Conservation (phyloP, 2,329 filamentous ascomycete species). For the Nemania serpens region DNA sequence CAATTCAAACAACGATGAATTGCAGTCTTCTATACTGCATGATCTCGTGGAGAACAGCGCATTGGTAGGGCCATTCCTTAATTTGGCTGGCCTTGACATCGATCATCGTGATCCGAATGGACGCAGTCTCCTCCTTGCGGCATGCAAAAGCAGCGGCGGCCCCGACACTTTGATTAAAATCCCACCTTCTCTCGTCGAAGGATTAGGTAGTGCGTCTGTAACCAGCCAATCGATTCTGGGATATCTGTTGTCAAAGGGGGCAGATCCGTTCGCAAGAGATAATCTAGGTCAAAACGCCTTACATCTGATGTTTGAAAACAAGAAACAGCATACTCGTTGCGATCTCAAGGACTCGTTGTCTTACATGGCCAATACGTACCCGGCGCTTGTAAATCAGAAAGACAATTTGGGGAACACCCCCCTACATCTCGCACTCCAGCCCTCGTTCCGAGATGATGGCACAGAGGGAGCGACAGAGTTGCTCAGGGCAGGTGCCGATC, state of each 20-base stretch:
- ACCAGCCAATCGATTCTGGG: constrained; percentile 6
- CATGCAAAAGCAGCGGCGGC: neutral
- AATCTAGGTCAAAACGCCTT: constrained; percentile 9
- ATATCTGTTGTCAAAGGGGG: constrained; percentile 4
- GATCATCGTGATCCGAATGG: constrained; percentile 4
- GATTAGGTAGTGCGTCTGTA: neutral
- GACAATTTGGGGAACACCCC: constrained; percentile 8
- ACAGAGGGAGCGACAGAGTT: neutral
- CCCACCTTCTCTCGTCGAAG: neutral
- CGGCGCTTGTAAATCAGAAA: constrained; percentile 5
- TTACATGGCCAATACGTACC: constrained; percentile 6
- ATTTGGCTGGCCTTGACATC: neutral
- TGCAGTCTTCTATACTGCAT: constrained; percentile 6
- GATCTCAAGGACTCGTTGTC: neutral
- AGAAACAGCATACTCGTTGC: neutral
- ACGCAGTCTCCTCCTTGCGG: constrained; percentile 4
- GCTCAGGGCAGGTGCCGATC: constrained; percentile 4
- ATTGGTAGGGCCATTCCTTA: constrained; percentile 5
- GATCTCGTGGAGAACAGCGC: neutral
- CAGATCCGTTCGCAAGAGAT: constrained; percentile 8
- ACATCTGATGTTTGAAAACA: neutral
- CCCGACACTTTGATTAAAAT: constrained; percentile 5
- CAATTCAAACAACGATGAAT: too few species aligned
- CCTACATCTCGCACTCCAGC: constrained; percentile 5
- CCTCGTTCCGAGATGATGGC: neutral